Percentiles rank a stretch among this genome's conserved stretches.
Conservation (phyloP, 768 basidiomycete genomes). For the Psilocybe sp. region DNA sequence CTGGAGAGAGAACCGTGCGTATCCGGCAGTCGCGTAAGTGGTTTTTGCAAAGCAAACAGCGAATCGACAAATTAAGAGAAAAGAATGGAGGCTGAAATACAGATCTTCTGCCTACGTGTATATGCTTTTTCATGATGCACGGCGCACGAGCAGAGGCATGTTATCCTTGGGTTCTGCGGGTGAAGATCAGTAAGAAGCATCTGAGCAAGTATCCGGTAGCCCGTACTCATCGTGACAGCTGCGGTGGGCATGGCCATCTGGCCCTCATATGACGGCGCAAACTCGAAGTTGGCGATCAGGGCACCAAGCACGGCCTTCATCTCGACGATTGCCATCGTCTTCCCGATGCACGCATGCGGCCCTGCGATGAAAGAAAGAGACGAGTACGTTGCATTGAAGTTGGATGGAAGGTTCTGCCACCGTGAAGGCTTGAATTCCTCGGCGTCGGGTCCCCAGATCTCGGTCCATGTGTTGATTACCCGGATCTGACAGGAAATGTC, state of each 20-base stretch:
- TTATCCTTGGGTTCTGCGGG: constrained; percentile 32
- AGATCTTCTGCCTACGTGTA: no score
- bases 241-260: constrained; percentile 28
- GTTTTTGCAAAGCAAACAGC: no score
- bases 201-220: not conserved
- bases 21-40: no score
- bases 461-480: constrained; percentile 47
- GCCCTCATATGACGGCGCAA: constrained; percentile 37
- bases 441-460: constrained; percentile 49
- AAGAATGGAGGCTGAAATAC: no score
- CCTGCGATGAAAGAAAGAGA: constrained; percentile 42
- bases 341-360: constrained; percentile 45
- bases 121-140: not conserved
- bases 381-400: constrained; percentile 33
- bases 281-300: constrained; percentile 38
- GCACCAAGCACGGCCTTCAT: constrained; percentile 46
- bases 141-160: constrained; percentile 31
- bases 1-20: no score
- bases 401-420: constrained; percentile 39
- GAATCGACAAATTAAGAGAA: no score
- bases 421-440: constrained; percentile 47
- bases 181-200: not conserved
- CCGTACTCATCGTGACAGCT: constrained; percentile 45
- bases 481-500: constrained; percentile 33
- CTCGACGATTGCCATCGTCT: constrained; percentile 45